Evolutionary conservation across 2,329 filamentous ascomycete species (phyloP), one percentile per base, ranked within the genome.

Genomic region (Rosellinia necatrix): DNA sequence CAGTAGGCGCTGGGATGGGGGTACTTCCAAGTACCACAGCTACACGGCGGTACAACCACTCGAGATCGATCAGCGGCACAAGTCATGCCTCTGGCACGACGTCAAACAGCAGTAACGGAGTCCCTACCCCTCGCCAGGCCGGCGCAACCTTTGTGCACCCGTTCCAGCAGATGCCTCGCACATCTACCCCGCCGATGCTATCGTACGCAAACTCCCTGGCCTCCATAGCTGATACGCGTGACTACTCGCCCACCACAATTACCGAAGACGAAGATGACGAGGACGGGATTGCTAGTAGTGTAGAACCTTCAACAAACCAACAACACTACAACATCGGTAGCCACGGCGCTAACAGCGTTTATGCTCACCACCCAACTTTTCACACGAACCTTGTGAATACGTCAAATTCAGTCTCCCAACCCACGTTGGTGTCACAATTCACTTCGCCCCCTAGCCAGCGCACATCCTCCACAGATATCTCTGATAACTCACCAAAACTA

Each of bases 161-260:
- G 22, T 87, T 86, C 62, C 83, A 86, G 67, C 85, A 87, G 71
- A 85, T 77, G 7, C 85, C 85, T 27, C 78, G 82, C 35, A 82
- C 82, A 1, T 81, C 82, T 41, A 85, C 83, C 56, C 82, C 84
- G 47, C 82, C 83, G 7, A 66, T 85, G 55, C 78, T 85, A 58
- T 80, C 81, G 21, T 85, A 84, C 68, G 78, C 81, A 61, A 82
- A 81, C 68, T 83, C 82, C 6, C 71, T 81, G 38, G 75, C 78
- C 13, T 82, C 80, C 2, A 74, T 83, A 49, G 78, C 71, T 56
- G 65, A 66, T 30, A 70, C 66, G 43, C 78, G 81, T 63, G 82
- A 85, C 50, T 81, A 78, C 66, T 83, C 80, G 9, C 80, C 79
- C 21, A 82, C 79, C 12, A 82, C 76, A 43, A 84, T 82, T 54